Percentiles rank a stretch among this genome's conserved stretches.
Evolutionary conservation across 2,329 filamentous ascomycete species (phyloP).

Genomic region (Apiospora saccharicola): DNA sequence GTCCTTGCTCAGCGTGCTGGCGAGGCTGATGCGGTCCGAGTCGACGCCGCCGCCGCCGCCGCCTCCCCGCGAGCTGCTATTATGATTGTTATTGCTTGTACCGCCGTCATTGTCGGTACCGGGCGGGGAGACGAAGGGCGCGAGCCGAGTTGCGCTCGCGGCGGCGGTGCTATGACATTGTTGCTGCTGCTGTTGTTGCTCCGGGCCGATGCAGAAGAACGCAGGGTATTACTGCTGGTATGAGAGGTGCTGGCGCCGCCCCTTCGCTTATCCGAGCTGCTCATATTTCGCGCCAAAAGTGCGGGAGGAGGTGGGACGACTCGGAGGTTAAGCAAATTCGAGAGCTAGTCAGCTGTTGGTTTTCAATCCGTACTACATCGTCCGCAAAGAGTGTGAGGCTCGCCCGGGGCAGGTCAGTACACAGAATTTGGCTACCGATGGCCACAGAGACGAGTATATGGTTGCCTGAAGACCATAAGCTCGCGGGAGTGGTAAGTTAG

Average conservation of each 20-base stretch:
- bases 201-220: constrained; percentile 40
- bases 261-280: constrained; percentile 54
- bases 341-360: constrained; percentile 8
- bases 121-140: constrained; percentile 41
- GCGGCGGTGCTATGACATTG: constrained; percentile 49
- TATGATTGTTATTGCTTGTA: constrained; percentile 26
- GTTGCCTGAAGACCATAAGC: constrained; percentile 17
- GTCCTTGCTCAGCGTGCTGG: constrained; percentile 28
- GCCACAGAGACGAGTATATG: background rate
- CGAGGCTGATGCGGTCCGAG: constrained; percentile 33
- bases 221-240: constrained; percentile 37
- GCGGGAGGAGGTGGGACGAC: background rate
- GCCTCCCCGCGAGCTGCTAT: constrained; percentile 19
- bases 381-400: background rate
- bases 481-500: background rate
- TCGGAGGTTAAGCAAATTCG: constrained; percentile 6
- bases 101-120: constrained; percentile 40
- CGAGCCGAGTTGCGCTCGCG: constrained; percentile 49
- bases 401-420: background rate
- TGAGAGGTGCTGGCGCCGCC: constrained; percentile 36
- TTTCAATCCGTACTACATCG: constrained; percentile 7
- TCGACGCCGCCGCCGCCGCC: constrained; percentile 9
- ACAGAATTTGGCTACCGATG: background rate
- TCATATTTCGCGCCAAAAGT: constrained; percentile 42
- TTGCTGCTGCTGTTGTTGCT: constrained; percentile 38